Base-by-base conservation (phyloP, 345 rosid genomes). In the Moricandia arvensis region DNA sequence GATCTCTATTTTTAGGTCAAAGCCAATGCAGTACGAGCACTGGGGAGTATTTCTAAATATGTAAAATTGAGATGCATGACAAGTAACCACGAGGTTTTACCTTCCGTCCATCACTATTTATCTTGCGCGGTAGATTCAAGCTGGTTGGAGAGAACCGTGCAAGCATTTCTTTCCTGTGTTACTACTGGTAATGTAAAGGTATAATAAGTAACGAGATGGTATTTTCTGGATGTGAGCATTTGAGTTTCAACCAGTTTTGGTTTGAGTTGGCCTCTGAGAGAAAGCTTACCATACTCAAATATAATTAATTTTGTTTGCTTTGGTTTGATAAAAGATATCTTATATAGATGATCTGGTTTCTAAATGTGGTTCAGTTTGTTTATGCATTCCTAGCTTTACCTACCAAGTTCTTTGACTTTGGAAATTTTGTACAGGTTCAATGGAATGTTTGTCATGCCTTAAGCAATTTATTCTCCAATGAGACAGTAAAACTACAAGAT, bases 121-220 rank as follows among this genome's bases (percentile, higher is more conserved):
- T 71, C 78, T 26, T 78, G 83, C 43, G 64, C 66, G 58, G 80
- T 63, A 53, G 81, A 80, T 78, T 69, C 83, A 68, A 67, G 64
- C 74, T 80, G 85, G 89, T 76, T 88, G 78, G 91, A 90, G 81
- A 90, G 82, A 82, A 89, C 85, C 49, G 95, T 91, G 80, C 91
- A 90, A 75, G 90, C 98, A 53, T 87, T 94, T 87, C 88, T 94
- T 89, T 94, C 98, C 41, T 89, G 96, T 84, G 89, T 94, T 71
- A 89, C 95, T 37, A 90, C 95, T 60, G 97, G 97, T 68, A 94
- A 94, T 72, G 98, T 91, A 81, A 94, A 91, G 97, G 98, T 94
- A 86, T 66, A 37, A 16, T 63, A 69, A 53, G 34, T 62, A 62
- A 68, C 34, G 3, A 54, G 37, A 30, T 60, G 59, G 24, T 69